Evolutionary conservation across 2,329 filamentous ascomycete species (phyloP).

Genomic region (Aspergillus fischeri): DNA sequence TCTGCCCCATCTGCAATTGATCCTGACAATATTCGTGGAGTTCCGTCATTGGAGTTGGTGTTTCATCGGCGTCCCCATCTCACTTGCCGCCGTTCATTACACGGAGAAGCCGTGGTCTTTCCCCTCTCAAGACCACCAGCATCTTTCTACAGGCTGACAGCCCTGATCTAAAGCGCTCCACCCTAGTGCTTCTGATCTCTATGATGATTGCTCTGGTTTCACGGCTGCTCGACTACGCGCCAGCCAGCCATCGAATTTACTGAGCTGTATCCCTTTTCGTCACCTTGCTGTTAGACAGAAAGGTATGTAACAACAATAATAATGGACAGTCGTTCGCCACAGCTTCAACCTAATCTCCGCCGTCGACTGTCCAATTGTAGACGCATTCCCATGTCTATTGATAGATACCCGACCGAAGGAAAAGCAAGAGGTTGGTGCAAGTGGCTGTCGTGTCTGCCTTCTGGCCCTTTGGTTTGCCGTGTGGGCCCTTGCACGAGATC

Average conservation of each 20-base stretch:
- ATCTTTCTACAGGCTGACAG: neutral
- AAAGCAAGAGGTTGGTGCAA: neutral
- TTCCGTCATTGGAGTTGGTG: constrained; percentile 9
- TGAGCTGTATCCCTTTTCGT: neutral
- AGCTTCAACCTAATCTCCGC: neutral
- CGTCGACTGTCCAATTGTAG: neutral
- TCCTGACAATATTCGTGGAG: constrained; percentile 10
- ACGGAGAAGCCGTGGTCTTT: neutral
- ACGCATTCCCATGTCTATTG: neutral
- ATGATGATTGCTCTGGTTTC: constrained; percentile 6
- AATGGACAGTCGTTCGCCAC: neutral
- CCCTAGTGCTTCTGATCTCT: neutral
- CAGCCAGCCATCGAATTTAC: constrained; percentile 2
- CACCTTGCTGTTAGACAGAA: no score
- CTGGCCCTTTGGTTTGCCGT: neutral
- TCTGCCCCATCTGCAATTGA: neutral
- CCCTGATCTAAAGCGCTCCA: neutral
- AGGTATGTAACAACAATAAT: no score
- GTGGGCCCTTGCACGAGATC: neutral
- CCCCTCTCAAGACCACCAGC: neutral
- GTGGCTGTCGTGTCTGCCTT: neutral
- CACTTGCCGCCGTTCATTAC: neutral
- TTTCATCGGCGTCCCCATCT: constrained; percentile 2
- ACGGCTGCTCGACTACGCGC: neutral
- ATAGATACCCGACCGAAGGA: neutral